phyloP scores from a whole-genome alignment of 345 rosid species.

The Xanthoceras sorbifolium region DNA sequence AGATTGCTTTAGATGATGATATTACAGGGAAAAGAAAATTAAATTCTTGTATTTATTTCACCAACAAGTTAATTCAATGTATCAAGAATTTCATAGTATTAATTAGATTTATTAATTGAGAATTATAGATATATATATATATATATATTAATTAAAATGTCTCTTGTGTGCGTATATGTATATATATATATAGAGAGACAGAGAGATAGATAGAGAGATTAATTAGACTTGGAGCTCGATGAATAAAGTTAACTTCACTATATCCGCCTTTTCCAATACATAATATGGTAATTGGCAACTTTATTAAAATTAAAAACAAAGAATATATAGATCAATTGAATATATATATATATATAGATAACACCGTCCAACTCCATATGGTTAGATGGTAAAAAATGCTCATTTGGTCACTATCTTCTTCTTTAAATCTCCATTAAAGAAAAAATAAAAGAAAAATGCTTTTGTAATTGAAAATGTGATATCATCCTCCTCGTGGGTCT shows the following conservation, averaged over 20 bases:
- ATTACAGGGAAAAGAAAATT: not conserved
- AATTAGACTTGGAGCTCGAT: too few relatives aligned
- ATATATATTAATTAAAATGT: too few relatives aligned
- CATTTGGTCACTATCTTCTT: constrained; percentile 8
- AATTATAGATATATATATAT: not conserved
- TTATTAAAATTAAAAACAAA: too few relatives aligned
- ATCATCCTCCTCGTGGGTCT: not conserved
- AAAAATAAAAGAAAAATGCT: not conserved
- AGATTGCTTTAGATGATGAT: not conserved
- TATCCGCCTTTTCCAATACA: too few relatives aligned
- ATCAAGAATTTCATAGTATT: not conserved
- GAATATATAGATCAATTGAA: not conserved
- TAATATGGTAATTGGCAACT: too few relatives aligned
- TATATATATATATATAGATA: too few relatives aligned
- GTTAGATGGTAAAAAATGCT: too few relatives aligned
- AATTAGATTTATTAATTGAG: not conserved
- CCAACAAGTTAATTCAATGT: not conserved
- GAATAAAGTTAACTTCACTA: not conserved
- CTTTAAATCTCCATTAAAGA: not conserved
- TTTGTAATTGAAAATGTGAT: not conserved
- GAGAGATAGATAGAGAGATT: too few relatives aligned
- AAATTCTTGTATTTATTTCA: not conserved
- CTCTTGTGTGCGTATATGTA: too few relatives aligned
- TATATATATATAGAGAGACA: too few relatives aligned
- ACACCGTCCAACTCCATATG: not conserved